A percentile compares a stretch with the other conserved stretches of the same genome.
Evolutionary conservation across 768 basidiomycete species (phyloP).

Genomic region (Amanita rubescens): DNA sequence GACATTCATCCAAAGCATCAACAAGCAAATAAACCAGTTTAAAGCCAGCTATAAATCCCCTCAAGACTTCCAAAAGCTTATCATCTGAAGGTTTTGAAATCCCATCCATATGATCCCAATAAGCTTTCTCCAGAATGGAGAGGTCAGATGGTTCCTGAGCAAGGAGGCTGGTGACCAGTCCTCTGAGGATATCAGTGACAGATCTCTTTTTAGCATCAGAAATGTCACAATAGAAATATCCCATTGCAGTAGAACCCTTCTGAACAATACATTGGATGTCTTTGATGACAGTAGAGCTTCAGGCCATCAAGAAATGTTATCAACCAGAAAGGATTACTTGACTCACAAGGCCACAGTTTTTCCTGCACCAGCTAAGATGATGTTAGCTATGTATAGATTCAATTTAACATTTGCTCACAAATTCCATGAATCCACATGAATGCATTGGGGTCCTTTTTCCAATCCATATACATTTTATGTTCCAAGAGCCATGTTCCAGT

Average conservation of each 20-base stretch:
- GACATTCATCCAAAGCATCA: neutral
- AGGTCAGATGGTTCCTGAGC: neutral
- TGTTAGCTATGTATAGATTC: neutral
- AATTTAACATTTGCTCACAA: neutral
- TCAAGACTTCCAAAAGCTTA: neutral
- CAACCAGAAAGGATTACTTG: no score
- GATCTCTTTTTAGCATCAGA: neutral
- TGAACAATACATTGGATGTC: neutral
- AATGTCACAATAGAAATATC: slow-evolving; percentile 2
- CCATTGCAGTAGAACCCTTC: neutral
- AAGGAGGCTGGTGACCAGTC: neutral
- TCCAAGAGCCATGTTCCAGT: neutral
- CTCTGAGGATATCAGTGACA: neutral
- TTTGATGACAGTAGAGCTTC: neutral
- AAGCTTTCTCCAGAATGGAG: neutral
- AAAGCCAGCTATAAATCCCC: neutral
- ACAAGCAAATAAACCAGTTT: neutral
- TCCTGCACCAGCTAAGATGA: neutral
- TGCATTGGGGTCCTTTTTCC: neutral
- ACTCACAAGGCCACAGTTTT: neutral
- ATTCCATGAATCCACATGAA: neutral
- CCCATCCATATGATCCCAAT: neutral
- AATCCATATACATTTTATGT: neutral
- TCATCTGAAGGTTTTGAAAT: neutral
- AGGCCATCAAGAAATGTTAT: no score